Conservation (phyloP, 2,329 filamentous ascomycete species). For the Pyrenochaeta sp. region DNA sequence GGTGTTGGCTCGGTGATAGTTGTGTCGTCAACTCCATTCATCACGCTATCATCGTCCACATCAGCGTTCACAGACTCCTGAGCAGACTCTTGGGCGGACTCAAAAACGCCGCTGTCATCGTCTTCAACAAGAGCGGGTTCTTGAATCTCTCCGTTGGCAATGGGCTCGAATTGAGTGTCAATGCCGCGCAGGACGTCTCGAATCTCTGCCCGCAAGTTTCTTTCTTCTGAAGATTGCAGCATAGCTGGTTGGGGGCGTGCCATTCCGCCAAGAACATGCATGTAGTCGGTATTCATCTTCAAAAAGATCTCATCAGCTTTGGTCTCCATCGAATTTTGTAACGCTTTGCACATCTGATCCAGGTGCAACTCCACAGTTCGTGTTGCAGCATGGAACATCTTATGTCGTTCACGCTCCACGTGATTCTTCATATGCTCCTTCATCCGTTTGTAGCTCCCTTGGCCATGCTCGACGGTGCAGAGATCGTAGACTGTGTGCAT, state of each 20-base stretch:
- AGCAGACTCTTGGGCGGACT: not conserved
- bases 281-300: conserved; percentile 50
- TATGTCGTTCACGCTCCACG: conserved; percentile 50
- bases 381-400: conserved; percentile 62
- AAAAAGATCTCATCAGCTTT: conserved; percentile 56
- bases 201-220: conserved; percentile 22
- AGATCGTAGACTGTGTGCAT: conserved; percentile 59
- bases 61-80: not conserved
- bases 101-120: conserved; percentile 9
- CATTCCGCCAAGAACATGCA: conserved; percentile 42
- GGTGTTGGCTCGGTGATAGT: conserved; percentile 10
- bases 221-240: conserved; percentile 18
- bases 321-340: conserved; percentile 55
- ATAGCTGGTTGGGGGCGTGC: conserved; percentile 5
- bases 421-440: conserved; percentile 59
- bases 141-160: conserved; percentile 28
- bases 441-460: conserved; percentile 62
- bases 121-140: not conserved
- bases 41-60: conserved; percentile 8
- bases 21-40: conserved; percentile 3
- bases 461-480: conserved; percentile 57
- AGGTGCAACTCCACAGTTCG: conserved; percentile 54
- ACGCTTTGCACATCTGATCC: conserved; percentile 52
- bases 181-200: conserved; percentile 22
- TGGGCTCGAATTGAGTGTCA: conserved; percentile 30